Evolutionary conservation across 2,329 filamentous ascomycete genomes (phyloP).

Genomic region (Fusarium ambrosium): DNA sequence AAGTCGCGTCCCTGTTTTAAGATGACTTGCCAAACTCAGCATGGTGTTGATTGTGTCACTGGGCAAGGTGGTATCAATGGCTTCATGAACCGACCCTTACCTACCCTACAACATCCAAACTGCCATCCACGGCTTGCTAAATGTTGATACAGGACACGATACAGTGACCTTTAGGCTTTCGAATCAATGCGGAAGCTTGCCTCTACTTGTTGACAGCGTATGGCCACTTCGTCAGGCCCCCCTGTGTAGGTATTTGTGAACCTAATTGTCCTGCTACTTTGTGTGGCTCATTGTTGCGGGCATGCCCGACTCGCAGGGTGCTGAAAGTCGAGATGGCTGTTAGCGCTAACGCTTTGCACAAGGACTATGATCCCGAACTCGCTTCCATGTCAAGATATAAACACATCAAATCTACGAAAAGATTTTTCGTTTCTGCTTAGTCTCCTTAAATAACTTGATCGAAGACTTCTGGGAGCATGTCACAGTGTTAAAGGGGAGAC

Average conservation of each 20-base stretch:
- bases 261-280: too few relatives aligned
- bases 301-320: too few relatives aligned
- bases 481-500: background rate
- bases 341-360: background rate
- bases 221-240: background rate
- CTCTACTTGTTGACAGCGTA: background rate
- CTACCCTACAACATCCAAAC: background rate
- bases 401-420: background rate
- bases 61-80: background rate
- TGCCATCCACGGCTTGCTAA: background rate
- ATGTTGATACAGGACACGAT: background rate
- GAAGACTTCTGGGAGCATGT: background rate
- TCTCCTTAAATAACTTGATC: background rate
- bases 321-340: background rate
- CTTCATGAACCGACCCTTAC: background rate
- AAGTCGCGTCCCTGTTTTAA: background rate
- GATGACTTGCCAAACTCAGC: background rate
- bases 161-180: background rate
- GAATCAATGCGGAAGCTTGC: fast-evolving
- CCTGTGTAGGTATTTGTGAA: background rate
- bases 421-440: background rate
- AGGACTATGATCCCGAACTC: background rate
- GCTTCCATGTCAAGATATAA: background rate
- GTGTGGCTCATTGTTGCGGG: too few relatives aligned
- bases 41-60: background rate